A percentile compares a stretch with the other conserved stretches of the same genome.
Conservation (phyloP, 306 rosid genomes). For the Cotoneaster glaucophyllus region DNA sequence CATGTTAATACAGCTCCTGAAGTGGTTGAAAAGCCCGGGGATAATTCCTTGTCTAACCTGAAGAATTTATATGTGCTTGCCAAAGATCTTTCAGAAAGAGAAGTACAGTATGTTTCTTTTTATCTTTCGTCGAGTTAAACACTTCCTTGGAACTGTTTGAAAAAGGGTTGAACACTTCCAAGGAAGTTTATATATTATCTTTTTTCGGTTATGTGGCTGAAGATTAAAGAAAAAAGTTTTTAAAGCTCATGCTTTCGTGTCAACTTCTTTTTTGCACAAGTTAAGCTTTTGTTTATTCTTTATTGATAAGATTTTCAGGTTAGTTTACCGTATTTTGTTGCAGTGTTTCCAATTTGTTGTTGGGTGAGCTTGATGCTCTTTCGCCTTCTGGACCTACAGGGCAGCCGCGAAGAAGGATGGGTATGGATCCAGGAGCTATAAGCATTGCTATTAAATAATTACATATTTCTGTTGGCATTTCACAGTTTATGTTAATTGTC, state of each 20-base stretch:
- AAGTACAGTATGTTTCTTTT: slow-evolving; percentile 50
- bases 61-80: slow-evolving; percentile 66
- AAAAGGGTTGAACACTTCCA: neutral
- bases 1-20: slow-evolving; percentile 64
- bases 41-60: slow-evolving; percentile 63
- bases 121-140: slow-evolving; percentile 15
- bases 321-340: slow-evolving; percentile 28
- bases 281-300: neutral
- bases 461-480: neutral
- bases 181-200: neutral
- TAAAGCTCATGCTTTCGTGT: neutral
- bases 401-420: slow-evolving; percentile 78
- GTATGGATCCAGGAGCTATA: slow-evolving; percentile 27
- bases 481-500: neutral
- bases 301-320: neutral
- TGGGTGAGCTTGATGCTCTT: slow-evolving; percentile 66
- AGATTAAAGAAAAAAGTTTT: neutral
- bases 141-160: neutral
- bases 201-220: neutral
- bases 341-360: slow-evolving; percentile 53
- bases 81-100: slow-evolving; percentile 73
- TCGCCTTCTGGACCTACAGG: slow-evolving; percentile 76
- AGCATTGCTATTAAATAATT: neutral
- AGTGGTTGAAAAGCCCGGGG: slow-evolving; percentile 96
- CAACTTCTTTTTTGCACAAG: neutral